Base-by-base conservation (phyloP, 306 rosid genomes). In the Cucurbita maxima region DNA sequence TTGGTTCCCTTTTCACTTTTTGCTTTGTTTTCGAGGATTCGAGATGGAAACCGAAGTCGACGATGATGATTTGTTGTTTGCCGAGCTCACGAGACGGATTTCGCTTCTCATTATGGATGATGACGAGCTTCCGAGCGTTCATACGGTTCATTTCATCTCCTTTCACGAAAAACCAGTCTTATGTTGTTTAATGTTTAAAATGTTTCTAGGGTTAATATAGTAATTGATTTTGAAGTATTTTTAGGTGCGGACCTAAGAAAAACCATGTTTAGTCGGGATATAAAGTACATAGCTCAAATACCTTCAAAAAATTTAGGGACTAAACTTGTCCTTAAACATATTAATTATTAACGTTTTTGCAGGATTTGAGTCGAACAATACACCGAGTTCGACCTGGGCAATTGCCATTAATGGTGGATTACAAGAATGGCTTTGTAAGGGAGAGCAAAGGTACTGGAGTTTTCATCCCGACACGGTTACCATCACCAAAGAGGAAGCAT, bases 31-130 rank as follows among this genome's bases (percentile, higher is more conserved):
- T 57, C 0, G 3, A 59, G 66, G 34, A 8, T 5, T 44, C 14
- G 56, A 45, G 15, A n/a, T 43, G 72, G 6, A 44, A 66, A 63
- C 41, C 9, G 51, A n/a, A 44, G 52, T 66, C 5, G 54, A 66
- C 19, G 44, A 18, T 41, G 73, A 68, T 47, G 73, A 91, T 76
- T 73, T 77, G 55, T 79, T 79, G 79, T 91, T 83, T 82, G 91
- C 87, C 19, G 93, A 91, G 76, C 76, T 91, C 36, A 89, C 85
- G 80, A 81, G 81, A 78, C 92, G 88, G 63, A 87, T 91, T 64
- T 86, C 88, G 63, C 89, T 86, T 50, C 80, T 89, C 3, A 88
- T 91, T 57, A 84, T 89, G 97, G 96, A 91, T 10, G 97, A 88
- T 38, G 92, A 91, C 22, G 87, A 89, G 40, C 18, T 44, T 45